Conservation (phyloP, 2,329 filamentous ascomycete species). For the Penicillium nordicum region DNA sequence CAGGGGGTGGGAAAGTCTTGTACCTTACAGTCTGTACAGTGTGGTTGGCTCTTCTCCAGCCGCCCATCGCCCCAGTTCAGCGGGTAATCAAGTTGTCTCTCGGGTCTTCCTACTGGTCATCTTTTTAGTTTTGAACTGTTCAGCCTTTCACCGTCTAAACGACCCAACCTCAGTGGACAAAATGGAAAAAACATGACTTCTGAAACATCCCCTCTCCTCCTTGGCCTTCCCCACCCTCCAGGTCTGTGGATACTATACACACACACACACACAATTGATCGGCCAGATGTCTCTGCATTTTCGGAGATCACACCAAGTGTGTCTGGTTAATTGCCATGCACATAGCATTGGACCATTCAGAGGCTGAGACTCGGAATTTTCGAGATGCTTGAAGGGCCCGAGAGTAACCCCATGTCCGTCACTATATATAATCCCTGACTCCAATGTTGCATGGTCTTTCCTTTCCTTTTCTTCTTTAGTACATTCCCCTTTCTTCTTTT, state of each 20-base stretch:
- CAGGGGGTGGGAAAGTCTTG: conserved; percentile 9
- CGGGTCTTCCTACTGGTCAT: conserved; percentile 15
- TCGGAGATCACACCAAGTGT: conserved; percentile 7
- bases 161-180: neutral
- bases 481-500: conserved; percentile 22
- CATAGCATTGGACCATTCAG: conserved; percentile 8
- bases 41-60: conserved; percentile 20
- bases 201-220: conserved; percentile 21
- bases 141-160: neutral
- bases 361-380: neutral
- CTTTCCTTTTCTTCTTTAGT: conserved; percentile 16
- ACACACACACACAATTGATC: neutral
- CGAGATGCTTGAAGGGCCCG: neutral
- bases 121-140: neutral
- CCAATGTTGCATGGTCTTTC: conserved; percentile 13
- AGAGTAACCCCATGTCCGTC: conserved; percentile 6
- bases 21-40: conserved; percentile 15
- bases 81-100: conserved; percentile 13
- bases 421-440: conserved; percentile 23
- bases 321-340: conserved; percentile 20
- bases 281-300: neutral
- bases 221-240: conserved; percentile 6
- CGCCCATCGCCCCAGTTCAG: conserved; percentile 12
- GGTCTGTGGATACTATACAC: neutral
- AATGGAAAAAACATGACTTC: neutral